Base-by-base conservation (phyloP, 164 flowering plant species). In the Macadamia tetraphylla region DNA sequence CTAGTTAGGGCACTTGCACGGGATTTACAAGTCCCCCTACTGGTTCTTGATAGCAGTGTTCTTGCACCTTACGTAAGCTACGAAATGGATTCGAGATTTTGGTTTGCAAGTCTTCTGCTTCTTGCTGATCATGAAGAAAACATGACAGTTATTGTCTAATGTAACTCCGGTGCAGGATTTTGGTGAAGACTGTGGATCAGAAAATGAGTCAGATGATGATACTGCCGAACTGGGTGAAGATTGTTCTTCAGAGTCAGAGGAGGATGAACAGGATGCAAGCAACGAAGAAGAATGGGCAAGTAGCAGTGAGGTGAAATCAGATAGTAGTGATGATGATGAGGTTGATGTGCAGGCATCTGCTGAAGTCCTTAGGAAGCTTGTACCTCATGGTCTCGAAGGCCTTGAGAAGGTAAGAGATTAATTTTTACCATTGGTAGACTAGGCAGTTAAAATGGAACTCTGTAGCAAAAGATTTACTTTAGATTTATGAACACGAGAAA, bases 11-110 rank as follows among this genome's bases (percentile, higher is more conserved):
- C 98, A 60, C 97, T 95, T 75, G 98, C 99, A 14, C 81, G 72
- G 49, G 98, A 89, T 73, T 76, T 90, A 62, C 80, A 85, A 80
- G 98, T 92, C 57, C 94, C 99, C 11, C 64, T 95, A 61, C 76
- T 95, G 78, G 83, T 95, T 76, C 88, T 95, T 79, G 98, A 95
- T 70, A 85, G 98, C 82, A 92, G 85, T 71, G 76, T 89, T 71
- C 92, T 95, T 75, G 94, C 98, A 74, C 92, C 98, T 57, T 84
- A 81, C 79, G 99, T 95, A 86, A 85, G 96, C 69, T 75, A 67
- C 11, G 12, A 35, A 51, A 68, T 71, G n/a, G 29, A 49, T 44
- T 59, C 61, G 46, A 32, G 42, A 48, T 55, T 35, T 12, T 67
- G 29, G 62, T 62, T 51, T 60, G 60, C 7, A 15, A 51, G 60